Base-by-base conservation (phyloP, 1,284 basidiomycete genomes). In the Uromyces viciae-fabae region DNA sequence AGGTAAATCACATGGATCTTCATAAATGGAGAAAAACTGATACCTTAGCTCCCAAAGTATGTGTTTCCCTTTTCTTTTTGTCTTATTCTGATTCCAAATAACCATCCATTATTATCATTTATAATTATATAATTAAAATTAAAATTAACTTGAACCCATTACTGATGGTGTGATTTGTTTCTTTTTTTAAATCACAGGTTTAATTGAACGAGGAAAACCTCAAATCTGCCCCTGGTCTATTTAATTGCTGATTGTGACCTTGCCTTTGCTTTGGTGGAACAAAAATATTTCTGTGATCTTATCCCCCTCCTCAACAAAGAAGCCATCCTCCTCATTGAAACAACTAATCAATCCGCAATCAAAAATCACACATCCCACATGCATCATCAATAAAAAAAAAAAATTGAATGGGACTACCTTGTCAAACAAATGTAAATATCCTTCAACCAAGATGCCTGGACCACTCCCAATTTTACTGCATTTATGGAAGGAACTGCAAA, bases 161-260 rank as follows among this genome's bases (percentile, higher is more conserved):
- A n/a, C n/a, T n/a, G n/a, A n/a, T n/a, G n/a, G n/a, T n/a, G n/a
- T n/a, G n/a, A n/a, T n/a, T n/a, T n/a, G n/a, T n/a, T n/a, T n/a
- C n/a, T n/a, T n/a, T n/a, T n/a, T n/a, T n/a, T n/a, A n/a, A n/a
- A n/a, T n/a, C n/a, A n/a, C 36, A 31, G 58, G 58, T 60, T 60
- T 25, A n/a, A 25, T 33, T 60, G 58, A 60, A 60, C 5, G 36
- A 60, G 9, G 25, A 68, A 40, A 8, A 31, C 5, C 25, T 73
- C n/a, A 54, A 73, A 36, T 54, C 49, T 25, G 19, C n/a, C 71
- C 8, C 19, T 73, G 42, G 43, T 52, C 14, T 73, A 73, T 28
- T 54, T 73, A 9, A 49, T 54, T 8, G 43, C 46, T 8, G 46
- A 73, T 52, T 73, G 42, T 36, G 46, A 73, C 40, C 46, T 73